These are phyloP conservation scores for Coemansia erecta DNA, from an alignment of 192 early-diverging fungal genomes.

Conservation along the genomic window DNA sequence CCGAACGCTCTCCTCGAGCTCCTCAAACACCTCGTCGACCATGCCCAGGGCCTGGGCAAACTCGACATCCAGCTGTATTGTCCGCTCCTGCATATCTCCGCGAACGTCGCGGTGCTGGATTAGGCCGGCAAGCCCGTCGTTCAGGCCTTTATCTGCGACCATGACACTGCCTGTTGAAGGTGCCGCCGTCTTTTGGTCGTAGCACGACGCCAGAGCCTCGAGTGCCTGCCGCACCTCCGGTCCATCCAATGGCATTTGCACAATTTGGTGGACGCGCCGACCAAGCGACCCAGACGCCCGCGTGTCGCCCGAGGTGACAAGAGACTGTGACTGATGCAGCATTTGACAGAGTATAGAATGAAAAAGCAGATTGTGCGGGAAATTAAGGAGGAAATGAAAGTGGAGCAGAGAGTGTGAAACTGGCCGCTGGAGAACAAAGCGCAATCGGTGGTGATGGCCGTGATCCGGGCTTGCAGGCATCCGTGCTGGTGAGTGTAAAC, in stretches of 20 bases:
- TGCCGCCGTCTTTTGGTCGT: constrained; percentile 6
- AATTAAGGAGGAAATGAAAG: not conserved
- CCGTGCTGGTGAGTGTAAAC: too few species aligned
- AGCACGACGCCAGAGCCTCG: constrained; percentile 21
- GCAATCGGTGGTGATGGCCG: too few species aligned
- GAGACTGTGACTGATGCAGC: too few species aligned
- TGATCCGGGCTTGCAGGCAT: too few species aligned
- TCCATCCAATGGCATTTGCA: constrained; percentile 30
- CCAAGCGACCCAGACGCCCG: constrained; percentile 30
- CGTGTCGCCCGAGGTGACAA: not conserved
- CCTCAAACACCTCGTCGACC: constrained; percentile 31
- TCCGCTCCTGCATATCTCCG: constrained; percentile 24
- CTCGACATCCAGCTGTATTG: constrained; percentile 20
- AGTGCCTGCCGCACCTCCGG: constrained; percentile 22
- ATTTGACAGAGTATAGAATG: too few species aligned
- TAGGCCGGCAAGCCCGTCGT: not conserved
- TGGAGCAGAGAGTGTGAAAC: not conserved
- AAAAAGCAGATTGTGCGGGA: not conserved
- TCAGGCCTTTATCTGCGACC: too few species aligned
- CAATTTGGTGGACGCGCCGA: constrained; percentile 33
- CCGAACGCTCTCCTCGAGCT: constrained; percentile 25
- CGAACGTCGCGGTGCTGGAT: constrained; percentile 30
- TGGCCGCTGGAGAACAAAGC: not conserved
- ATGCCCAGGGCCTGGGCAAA: constrained; percentile 27
- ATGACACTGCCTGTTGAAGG: not conserved